phyloP scores from a whole-genome alignment of 179 eudicot genomes.

The Corrigiola litoralis region DNA sequence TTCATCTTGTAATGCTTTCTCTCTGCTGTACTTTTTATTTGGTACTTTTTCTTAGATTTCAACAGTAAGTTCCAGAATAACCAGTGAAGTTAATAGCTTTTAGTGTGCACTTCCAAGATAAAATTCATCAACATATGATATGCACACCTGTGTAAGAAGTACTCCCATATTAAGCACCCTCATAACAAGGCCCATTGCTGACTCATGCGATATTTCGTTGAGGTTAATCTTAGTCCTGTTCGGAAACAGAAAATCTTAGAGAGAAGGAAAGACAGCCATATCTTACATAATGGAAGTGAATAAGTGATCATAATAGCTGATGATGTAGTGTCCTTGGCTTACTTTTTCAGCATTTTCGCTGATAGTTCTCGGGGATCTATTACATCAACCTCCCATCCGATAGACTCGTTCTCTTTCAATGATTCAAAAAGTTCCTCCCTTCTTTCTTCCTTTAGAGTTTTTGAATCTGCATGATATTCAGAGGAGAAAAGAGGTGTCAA shows the following conservation, averaged over 20 bases:
- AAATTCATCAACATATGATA: not conserved
- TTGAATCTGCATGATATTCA: conserved; percentile 57
- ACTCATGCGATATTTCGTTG: conserved; percentile 89
- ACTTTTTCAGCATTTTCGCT: conserved; percentile 92
- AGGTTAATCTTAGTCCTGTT: conserved; percentile 85
- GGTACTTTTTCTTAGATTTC: no score
- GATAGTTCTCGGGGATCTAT: conserved; percentile 93
- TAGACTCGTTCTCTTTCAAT: conserved; percentile 70
- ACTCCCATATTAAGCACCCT: conserved; percentile 69
- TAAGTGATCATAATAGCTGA: conserved; percentile 4
- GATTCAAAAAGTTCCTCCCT: conserved; percentile 88
- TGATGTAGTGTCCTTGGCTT: conserved; percentile 21
- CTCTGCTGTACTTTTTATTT: no score
- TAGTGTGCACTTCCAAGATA: not conserved
- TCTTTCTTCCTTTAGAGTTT: conserved; percentile 90
- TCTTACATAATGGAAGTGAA: not conserved
- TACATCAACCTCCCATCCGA: conserved; percentile 97
- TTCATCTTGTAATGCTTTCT: no score
- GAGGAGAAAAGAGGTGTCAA: conserved; percentile 6
- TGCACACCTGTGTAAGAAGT: conserved; percentile 77
- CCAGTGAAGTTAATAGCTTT: not conserved
- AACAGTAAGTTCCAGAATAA: not conserved
- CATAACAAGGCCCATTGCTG: conserved; percentile 85
- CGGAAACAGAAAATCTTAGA: not conserved
- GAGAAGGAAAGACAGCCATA: not conserved